Evolutionary conservation across 73 alveolate species (phyloP).

Genomic region (Uronychia binucleata): DNA sequence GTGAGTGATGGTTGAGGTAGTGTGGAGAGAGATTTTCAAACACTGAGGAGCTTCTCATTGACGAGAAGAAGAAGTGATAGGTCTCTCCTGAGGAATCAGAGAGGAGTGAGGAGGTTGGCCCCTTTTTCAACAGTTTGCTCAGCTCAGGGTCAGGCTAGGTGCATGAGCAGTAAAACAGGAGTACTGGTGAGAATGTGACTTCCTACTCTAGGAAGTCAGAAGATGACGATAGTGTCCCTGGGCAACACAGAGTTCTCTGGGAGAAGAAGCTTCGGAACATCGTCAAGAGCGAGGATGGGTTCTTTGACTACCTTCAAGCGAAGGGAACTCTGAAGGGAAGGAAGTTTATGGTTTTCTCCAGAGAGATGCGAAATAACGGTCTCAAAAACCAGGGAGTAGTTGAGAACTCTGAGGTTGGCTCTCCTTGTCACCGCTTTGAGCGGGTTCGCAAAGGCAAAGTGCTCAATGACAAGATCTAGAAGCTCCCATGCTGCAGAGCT

Average conservation of each 20-base stretch:
- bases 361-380: background rate
- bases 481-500: too few species aligned
- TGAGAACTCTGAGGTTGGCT: too few species aligned
- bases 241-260: background rate
- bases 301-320: background rate
- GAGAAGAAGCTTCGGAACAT: background rate
- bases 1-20: conserved; percentile 3
- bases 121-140: too few species aligned
- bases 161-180: too few species aligned
- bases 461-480: too few species aligned
- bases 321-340: background rate
- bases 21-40: background rate
- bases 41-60: background rate
- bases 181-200: too few species aligned
- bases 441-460: too few species aligned
- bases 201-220: too few species aligned
- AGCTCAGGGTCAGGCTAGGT: too few species aligned
- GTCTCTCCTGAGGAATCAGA: background rate
- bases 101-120: background rate
- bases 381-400: too few species aligned
- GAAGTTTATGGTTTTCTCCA: background rate
- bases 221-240: too few species aligned
- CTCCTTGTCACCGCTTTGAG: too few species aligned
- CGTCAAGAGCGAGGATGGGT: background rate
- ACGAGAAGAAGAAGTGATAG: background rate